phyloP scores from a whole-genome alignment of 1,284 basidiomycete genomes.

The Ceratobasidium sp. region DNA sequence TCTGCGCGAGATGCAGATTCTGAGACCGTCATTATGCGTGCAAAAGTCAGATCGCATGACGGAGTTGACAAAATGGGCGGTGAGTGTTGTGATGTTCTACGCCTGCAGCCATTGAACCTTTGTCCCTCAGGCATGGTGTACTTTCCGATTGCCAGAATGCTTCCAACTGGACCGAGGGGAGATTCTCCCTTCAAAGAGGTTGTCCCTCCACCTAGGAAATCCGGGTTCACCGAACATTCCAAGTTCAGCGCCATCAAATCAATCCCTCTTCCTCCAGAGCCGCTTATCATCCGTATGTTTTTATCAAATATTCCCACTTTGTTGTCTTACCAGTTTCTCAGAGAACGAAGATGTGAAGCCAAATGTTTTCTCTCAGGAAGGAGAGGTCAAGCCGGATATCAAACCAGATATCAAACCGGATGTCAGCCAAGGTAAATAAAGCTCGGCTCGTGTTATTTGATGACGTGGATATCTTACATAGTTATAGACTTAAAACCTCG shows the following conservation, averaged over 20 bases:
- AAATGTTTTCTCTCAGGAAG: background rate
- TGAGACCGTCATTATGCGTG: constrained; percentile 17
- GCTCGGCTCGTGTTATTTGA: background rate
- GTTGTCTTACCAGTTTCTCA: background rate
- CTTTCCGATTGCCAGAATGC: background rate
- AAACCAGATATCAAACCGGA: constrained; percentile 21
- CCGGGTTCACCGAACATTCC: constrained; percentile 1
- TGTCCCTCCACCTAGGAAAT: constrained; percentile 16
- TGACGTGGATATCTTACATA: background rate
- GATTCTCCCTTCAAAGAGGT: constrained; percentile 9
- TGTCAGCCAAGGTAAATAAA: constrained; percentile 2
- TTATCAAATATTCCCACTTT: no score
- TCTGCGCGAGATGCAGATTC: background rate
- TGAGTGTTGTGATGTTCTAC: background rate
- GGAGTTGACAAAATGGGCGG: constrained; percentile 32
- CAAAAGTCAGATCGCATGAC: constrained; percentile 30
- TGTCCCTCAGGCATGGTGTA: constrained; percentile 21
- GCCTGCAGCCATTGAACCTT: background rate
- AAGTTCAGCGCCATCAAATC: constrained; percentile 29
- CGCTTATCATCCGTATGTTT: background rate
- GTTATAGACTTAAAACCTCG: background rate
- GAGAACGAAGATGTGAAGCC: constrained; percentile 3
- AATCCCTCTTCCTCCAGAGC: constrained; percentile 8
- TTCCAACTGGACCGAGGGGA: constrained; percentile 2
- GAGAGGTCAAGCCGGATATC: constrained; percentile 6